Conservation (phyloP, 2,329 filamentous ascomycete genomes). For the Rugonectria rugulosa region DNA sequence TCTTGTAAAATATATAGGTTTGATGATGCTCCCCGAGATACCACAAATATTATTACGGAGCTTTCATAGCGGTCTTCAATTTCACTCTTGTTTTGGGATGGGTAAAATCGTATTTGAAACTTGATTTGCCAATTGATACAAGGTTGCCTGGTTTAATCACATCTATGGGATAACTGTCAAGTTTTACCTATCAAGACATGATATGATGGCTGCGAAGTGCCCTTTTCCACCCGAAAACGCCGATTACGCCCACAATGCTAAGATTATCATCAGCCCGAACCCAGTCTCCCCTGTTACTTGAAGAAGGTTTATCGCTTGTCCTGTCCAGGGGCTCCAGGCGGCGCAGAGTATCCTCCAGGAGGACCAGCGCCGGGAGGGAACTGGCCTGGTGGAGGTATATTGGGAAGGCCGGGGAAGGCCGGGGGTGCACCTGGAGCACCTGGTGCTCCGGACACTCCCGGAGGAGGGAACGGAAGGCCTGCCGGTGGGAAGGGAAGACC, state of each 20-base stretch:
- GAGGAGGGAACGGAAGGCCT: constrained; percentile 48
- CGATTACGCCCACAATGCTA: constrained; percentile 42
- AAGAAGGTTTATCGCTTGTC: constrained; percentile 46
- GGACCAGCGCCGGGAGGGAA: constrained; percentile 49
- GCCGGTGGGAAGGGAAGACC: constrained; percentile 47
- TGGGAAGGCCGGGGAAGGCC: constrained; percentile 44
- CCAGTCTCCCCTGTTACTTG: constrained; percentile 2
- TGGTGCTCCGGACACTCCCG: constrained; percentile 42
- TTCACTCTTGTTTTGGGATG: background rate
- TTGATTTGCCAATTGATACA: background rate
- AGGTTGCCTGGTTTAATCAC: constrained; percentile 7
- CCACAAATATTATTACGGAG: constrained; percentile 13
- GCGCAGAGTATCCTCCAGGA: constrained; percentile 46
- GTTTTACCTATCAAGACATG: constrained; percentile 3
- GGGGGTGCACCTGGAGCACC: constrained; percentile 38
- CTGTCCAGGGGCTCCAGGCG: constrained; percentile 48
- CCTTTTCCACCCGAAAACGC: constrained; percentile 39
- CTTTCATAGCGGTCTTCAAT: constrained; percentile 3
- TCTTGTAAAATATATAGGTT: constrained; percentile 34
- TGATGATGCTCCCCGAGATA: constrained; percentile 19
- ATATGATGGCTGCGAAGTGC: constrained; percentile 11
- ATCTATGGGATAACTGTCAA: constrained; percentile 9
- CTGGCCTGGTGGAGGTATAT: constrained; percentile 51
- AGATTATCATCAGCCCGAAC: constrained; percentile 30
- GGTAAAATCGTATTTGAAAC: background rate